Evolutionary conservation across 805 yeast species (phyloP), one percentile per base, ranked within the genome.

Genomic region (Candida maesae): DNA sequence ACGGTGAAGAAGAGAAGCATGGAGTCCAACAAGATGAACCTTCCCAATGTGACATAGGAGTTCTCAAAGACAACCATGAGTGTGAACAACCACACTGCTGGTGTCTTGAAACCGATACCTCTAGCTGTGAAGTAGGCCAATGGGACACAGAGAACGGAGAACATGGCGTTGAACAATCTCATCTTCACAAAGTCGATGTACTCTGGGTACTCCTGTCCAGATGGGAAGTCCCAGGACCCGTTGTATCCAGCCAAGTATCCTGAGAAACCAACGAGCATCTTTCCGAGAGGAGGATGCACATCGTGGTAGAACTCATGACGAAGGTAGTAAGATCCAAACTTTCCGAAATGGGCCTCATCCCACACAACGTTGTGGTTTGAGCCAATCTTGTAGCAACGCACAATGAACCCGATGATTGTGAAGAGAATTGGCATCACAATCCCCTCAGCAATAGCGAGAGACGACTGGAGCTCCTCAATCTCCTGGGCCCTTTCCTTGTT

Each of bases 301-400:
- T 91, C 99, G 60, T 87, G 95, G 63, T 90, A 91, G 60, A 85
- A 88, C 56, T 87, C 95, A 52, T 87, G 93, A 53, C 76, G 81
- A 47, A 91, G 70, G 64, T 91, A 91, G 61, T 87, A 83, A 11
- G 96, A 82, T 24, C 97, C 98, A 61, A 91, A 91, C 62, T 91
- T 93, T 38, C 97, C 99, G 63, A 91, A 91, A 68, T 90, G 96
- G 30, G 96, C 97, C 61, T 89, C 97, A 66, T 89, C 97, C 97
- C 97, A 90, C 35, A 93, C 93, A 23, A 93, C 97, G 41, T 74
- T 71, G 42, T 75, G 70, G 46, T 87, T 84, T 42, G 74, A 69
- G 40, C 85, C 84, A 51, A 91, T 83, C 47, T 74, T 70, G 66
- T 85, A 81, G 62, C 89, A 77, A 53, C 98, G 77, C 31, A 87